These are phyloP conservation scores for Mycena latifolia DNA, from an alignment of 768 basidiomycete species.

Conservation along the genomic window DNA sequence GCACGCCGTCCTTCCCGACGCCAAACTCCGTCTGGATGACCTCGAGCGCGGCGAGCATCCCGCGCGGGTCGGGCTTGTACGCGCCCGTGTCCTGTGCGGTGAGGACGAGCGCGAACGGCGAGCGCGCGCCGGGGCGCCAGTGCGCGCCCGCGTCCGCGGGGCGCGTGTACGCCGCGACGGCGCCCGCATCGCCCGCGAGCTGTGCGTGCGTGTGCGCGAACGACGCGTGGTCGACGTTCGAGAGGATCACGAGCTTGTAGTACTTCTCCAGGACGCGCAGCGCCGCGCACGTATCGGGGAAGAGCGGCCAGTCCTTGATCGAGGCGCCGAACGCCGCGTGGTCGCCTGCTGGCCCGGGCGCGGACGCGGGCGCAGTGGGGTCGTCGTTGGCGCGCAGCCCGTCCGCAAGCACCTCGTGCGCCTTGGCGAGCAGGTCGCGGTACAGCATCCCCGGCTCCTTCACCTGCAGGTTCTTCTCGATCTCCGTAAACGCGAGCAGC, in stretches of 20 bases:
- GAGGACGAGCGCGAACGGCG: constrained; percentile 74
- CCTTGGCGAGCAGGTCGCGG: constrained; percentile 68
- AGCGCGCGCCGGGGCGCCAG: constrained; percentile 62
- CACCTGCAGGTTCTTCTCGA: constrained; percentile 69
- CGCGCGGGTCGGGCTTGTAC: constrained; percentile 76
- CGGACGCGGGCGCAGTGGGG: constrained; percentile 24
- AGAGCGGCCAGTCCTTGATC: constrained; percentile 72
- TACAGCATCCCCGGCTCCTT: constrained; percentile 73
- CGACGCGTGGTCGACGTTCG: constrained; percentile 78
- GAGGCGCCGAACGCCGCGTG: constrained; percentile 71
- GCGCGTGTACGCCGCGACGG: constrained; percentile 45
- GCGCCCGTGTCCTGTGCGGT: constrained; percentile 81
- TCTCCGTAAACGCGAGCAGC: constrained; percentile 61
- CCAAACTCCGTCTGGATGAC: constrained; percentile 58
- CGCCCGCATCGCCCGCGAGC: constrained; percentile 54
- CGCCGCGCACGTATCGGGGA: constrained; percentile 74
- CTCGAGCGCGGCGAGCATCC: constrained; percentile 64
- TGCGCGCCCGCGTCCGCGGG: constrained; percentile 49
- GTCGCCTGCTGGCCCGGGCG: constrained; percentile 32
- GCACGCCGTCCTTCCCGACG: constrained; percentile 58
- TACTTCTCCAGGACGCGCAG: constrained; percentile 69
- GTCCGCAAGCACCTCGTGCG: constrained; percentile 52
- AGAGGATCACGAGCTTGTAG: constrained; percentile 80
- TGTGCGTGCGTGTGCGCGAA: constrained; percentile 70
- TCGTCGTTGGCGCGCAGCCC: constrained; percentile 45